Evolutionary conservation across 108 stramenopile species (phyloP), one percentile per base, ranked within the genome.

Genomic region (Cyclostephanos invisitatus): DNA sequence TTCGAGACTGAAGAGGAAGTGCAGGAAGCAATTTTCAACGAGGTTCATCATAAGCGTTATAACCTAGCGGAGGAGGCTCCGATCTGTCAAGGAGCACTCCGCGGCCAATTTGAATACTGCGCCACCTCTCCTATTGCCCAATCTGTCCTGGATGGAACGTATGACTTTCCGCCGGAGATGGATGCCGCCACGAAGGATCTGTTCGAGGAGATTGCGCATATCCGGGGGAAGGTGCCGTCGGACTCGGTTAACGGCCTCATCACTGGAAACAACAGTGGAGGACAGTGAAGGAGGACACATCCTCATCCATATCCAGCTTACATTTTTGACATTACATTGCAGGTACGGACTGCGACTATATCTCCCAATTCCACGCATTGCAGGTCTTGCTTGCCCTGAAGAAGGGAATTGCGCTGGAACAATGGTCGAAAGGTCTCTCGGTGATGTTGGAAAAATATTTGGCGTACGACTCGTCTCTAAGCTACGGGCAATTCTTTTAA

Each of bases 401-500:
- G n/a, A n/a, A n/a, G n/a, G n/a, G n/a, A n/a, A n/a, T n/a, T n/a
- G n/a, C n/a, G 11, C 9, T 35, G 5, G 60, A 49, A 0, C 28
- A 59, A 12, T 70, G 70, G 70, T n/a, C 10, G 5, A 8, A 32
- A 10, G 58, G 40, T 15, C 46, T 70, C 7, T 25, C 11, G 1
- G 17, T 21, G 22, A 25, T n/a, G n/a, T n/a, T n/a, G n/a, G n/a
- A n/a, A n/a, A n/a, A n/a, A n/a, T n/a, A n/a, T n/a, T n/a, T 56
- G 55, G 55, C 3, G 20, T 21, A 11, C 24, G 21, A 8, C 27
- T 62, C 20, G 29, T 71, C 0, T 18, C 27, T 2, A 72, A 72
- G 61, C 29, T 72, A 11, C 29, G 49, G 22, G 60, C 71, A 2
- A 72, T 72, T 54, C 58, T 72, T 2, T 27, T 72, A 21, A 63